phyloP scores from a whole-genome alignment of 2,329 filamentous ascomycete species.

The Fusarium sp. region DNA sequence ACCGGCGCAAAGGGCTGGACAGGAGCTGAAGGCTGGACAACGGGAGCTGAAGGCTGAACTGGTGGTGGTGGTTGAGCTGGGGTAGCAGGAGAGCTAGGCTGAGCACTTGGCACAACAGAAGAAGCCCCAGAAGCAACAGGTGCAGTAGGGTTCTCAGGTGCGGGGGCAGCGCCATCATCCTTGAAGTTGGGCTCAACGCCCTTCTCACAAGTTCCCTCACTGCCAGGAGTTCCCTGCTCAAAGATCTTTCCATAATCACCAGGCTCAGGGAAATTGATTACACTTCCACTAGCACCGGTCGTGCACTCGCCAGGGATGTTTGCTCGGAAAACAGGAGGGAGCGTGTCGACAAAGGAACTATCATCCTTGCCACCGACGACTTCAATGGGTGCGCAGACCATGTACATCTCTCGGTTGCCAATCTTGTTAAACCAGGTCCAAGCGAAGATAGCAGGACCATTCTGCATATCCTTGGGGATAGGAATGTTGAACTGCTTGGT shows the following conservation, averaged over 20 bases:
- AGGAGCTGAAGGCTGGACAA: no score
- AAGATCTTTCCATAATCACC: conserved; percentile 40
- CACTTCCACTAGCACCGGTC: conserved; percentile 28
- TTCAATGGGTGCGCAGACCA: conserved; percentile 80
- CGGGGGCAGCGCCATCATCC: conserved; percentile 10
- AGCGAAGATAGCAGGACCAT: conserved; percentile 71
- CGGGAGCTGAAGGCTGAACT: not conserved
- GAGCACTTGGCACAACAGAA: not conserved
- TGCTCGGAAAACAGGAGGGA: conserved; percentile 40
- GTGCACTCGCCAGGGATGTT: conserved; percentile 45
- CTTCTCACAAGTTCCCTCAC: conserved; percentile 33
- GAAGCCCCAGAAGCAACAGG: conserved; percentile 8
- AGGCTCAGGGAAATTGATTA: conserved; percentile 43
- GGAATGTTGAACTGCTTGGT: conserved; percentile 41
- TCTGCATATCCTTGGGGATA: conserved; percentile 45
- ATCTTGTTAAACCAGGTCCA: conserved; percentile 85
- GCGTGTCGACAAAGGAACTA: conserved; percentile 27
- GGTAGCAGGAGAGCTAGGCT: not conserved
- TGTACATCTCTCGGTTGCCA: conserved; percentile 87
- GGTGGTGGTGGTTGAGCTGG: not conserved
- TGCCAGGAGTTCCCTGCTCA: conserved; percentile 18
- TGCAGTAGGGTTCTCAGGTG: conserved; percentile 9
- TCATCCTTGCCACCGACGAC: conserved; percentile 58
- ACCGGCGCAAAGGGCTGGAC: not conserved
- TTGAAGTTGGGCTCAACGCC: conserved; percentile 39